Percentiles rank a stretch among this genome's conserved stretches.
phyloP scores from a whole-genome alignment of 805 yeast species.

The Candida incommunis region DNA sequence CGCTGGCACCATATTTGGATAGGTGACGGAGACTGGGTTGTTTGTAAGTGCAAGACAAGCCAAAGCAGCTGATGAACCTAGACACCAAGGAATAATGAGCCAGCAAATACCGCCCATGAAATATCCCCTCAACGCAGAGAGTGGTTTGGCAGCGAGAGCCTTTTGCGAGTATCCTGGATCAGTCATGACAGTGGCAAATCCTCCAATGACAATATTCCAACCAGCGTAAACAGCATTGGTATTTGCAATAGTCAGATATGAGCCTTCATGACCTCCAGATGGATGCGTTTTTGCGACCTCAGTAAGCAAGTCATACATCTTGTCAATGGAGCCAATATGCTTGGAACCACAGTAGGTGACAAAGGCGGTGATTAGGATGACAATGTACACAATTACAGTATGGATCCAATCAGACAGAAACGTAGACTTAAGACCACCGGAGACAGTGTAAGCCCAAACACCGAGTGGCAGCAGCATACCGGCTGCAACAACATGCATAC shows the following conservation, averaged over 20 bases:
- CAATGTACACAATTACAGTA: slow-evolving; percentile 30
- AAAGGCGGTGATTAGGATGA: slow-evolving; percentile 24
- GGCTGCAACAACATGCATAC: slow-evolving; percentile 34
- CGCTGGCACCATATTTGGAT: slow-evolving; percentile 47
- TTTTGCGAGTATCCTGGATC: slow-evolving; percentile 25
- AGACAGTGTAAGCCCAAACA: slow-evolving; percentile 34
- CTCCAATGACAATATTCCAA: slow-evolving; percentile 22
- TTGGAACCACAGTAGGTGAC: slow-evolving; percentile 24
- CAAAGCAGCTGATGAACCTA: slow-evolving; percentile 22
- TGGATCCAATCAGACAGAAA: slow-evolving; percentile 40
- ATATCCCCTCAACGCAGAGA: slow-evolving; percentile 29
- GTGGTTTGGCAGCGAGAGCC: slow-evolving; percentile 31
- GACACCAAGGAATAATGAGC: slow-evolving; percentile 28
- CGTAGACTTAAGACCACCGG: slow-evolving; percentile 40
- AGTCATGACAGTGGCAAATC: slow-evolving; percentile 21
- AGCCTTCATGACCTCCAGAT: slow-evolving; percentile 51
- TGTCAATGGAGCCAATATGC: slow-evolving; percentile 31
- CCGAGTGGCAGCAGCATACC: slow-evolving; percentile 33
- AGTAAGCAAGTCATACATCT: slow-evolving; percentile 28
- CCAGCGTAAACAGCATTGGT: slow-evolving; percentile 18
- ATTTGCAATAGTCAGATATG: slow-evolving; percentile 41
- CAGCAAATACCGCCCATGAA: slow-evolving; percentile 33
- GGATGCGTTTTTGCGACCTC: slow-evolving; percentile 24
- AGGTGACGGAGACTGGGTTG: slow-evolving; percentile 62
- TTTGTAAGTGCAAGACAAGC: slow-evolving; percentile 39